phyloP scores from a whole-genome alignment of 192 early-diverging fungal species.

The Pecoramyces ruminantium region DNA sequence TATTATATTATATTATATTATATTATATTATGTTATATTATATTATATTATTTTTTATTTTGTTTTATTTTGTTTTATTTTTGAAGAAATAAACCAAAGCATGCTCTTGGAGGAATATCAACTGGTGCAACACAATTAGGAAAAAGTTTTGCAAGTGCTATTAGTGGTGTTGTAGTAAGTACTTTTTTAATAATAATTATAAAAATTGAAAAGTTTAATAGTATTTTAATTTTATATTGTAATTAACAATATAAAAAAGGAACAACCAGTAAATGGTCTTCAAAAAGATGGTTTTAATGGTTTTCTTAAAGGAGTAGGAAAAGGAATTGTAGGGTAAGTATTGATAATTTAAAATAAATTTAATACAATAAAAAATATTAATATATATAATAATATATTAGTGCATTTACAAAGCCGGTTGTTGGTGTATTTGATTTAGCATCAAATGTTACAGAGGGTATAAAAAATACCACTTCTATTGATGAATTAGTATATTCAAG shows the following conservation, averaged over 20 bases:
- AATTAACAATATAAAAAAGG: too few relatives aligned
- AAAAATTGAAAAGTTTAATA: too few relatives aligned
- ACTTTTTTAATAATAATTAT: neutral
- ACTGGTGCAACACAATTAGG: conserved; percentile 73
- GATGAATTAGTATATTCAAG: neutral
- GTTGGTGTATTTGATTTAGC: conserved; percentile 91
- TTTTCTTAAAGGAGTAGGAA: conserved; percentile 88
- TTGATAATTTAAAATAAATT: too few relatives aligned
- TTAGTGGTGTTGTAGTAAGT: conserved; percentile 71
- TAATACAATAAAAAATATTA: too few relatives aligned
- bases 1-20: too few relatives aligned
- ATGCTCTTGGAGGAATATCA: conserved; percentile 74
- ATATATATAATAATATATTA: too few relatives aligned
- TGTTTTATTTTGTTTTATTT: neutral
- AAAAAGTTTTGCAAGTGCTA: conserved; percentile 63
- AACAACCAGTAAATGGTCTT: conserved; percentile 30
- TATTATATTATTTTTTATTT: conserved; percentile 1
- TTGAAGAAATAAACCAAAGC: conserved; percentile 66
- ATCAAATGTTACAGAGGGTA: conserved; percentile 79
- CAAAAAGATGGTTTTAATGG: conserved; percentile 78
- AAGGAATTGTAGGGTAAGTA: conserved; percentile 72
- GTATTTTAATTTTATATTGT: too few relatives aligned
- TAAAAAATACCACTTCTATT: neutral
- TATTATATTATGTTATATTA: too few relatives aligned
- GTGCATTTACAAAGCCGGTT: conserved; percentile 81